phyloP scores from a whole-genome alignment of 2,329 filamentous ascomycete species.

The Trichoderma pleuroti region DNA sequence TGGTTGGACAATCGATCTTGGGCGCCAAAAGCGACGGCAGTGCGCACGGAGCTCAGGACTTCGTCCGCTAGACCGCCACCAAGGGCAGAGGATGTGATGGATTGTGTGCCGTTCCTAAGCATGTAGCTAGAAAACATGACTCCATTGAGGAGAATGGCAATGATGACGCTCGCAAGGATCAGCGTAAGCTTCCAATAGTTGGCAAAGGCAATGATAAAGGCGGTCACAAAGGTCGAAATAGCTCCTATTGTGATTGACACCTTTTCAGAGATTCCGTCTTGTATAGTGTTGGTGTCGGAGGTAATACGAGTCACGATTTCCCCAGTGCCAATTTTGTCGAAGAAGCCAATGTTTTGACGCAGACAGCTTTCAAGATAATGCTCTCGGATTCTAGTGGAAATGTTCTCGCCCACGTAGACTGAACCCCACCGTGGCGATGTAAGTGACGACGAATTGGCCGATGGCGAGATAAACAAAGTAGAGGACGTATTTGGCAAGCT shows the following conservation, averaged over 20 bases:
- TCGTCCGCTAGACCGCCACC: constrained; percentile 91
- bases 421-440: constrained; percentile 80
- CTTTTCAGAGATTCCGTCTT: constrained; percentile 92
- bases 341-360: constrained; percentile 86
- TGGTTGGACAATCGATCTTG: constrained; percentile 86
- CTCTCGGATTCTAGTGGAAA: constrained; percentile 73
- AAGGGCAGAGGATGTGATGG: constrained; percentile 73
- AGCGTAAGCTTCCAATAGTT: constrained; percentile 91
- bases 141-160: constrained; percentile 77
- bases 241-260: constrained; percentile 73
- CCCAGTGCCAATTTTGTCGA: constrained; percentile 87
- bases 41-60: constrained; percentile 89
- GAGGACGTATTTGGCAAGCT: constrained; percentile 63
- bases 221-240: constrained; percentile 77
- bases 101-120: constrained; percentile 74
- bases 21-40: constrained; percentile 87
- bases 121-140: constrained; percentile 70
- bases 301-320: constrained; percentile 95
- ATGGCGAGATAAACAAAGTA: constrained; percentile 86
- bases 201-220: constrained; percentile 86
- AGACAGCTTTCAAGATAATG: constrained; percentile 81
- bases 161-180: constrained; percentile 77
- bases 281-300: constrained; percentile 86
- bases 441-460: constrained; percentile 73
- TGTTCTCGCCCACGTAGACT: constrained; percentile 82